Evolutionary conservation across 176 grass and related monocot species (phyloP), one percentile per base, ranked within the genome.

Genomic region (Ampelocalamus luodianensis): DNA sequence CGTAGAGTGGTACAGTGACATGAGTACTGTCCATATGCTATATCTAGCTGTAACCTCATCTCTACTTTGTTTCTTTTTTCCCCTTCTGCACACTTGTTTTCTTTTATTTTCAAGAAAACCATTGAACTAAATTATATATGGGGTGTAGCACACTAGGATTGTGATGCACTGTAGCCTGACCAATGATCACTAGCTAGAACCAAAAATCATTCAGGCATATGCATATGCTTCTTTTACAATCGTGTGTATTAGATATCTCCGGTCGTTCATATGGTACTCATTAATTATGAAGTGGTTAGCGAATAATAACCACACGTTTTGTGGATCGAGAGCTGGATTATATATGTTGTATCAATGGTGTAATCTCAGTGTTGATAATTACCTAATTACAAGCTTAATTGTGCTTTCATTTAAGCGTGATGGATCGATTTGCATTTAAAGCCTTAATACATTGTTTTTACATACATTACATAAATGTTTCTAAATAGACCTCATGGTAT

Each of bases 1-100:
- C 68, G 68, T 61, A 72, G 40, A 79, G 84, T 90, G 89, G 84
- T 83, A 90, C 89, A 86, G 79, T 87, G 34, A 50, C 32, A 34
- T 34, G 32, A 34, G 88, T 83, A 87, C 32, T 62, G 84, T 83
- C 56, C 39, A 74, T 83, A 86, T 74, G 79, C 67, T 83, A 86
- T 50, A 58, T 79, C 78, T 82, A 86, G 88, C 66, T 83, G 56
- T 85, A 85, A 49, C 58, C 88, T 86, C 84, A 86, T 74, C 68
- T 90, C 49, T 87, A 68, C 38, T 87, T 90, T 74, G 50, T 68
- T 87, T 82, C 79, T 69, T 67, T 67, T 87, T 68, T 50, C 24
- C 27, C 27, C 39, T 24, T 83, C 29, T 79, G 64, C 14, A 40
- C 27, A 75, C 54, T 40, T 38, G 8, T 53, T 62, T 58, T 70